These are phyloP conservation scores for Triticum urartu DNA, from an alignment of 176 grass and related monocot species.

Conservation along the genomic window DNA sequence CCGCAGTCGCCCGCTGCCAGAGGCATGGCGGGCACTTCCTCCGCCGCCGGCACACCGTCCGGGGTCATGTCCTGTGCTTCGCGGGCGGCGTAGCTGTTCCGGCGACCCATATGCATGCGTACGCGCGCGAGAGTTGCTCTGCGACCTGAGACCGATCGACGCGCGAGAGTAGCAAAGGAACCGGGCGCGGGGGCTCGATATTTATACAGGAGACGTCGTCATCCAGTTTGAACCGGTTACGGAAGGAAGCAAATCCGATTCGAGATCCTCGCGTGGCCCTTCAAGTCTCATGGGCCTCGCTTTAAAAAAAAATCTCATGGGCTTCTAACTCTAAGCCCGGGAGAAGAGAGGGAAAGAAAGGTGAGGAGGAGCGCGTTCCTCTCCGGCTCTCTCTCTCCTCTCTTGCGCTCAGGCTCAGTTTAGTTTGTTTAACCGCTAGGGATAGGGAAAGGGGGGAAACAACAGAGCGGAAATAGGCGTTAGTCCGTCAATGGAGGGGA, in stretches of 20 bases:
- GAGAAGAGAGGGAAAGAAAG: neutral
- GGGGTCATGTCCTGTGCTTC: neutral
- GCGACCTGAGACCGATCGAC: neutral
- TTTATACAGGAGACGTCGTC: neutral
- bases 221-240: neutral
- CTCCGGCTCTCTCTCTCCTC: neutral
- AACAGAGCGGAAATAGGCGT: conserved; percentile 13
- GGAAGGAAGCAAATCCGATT: neutral
- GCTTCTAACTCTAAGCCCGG: neutral
- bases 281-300: neutral
- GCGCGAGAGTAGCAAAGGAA: neutral
- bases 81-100: neutral
- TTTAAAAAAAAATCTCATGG: no score
- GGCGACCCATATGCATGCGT: neutral
- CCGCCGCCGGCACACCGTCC: neutral
- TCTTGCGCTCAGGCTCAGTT: neutral
- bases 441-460: conserved; percentile 24
- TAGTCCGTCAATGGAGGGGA: conserved; percentile 31
- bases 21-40: neutral
- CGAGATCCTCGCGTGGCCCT: neutral
- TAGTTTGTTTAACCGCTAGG: conserved; percentile 2
- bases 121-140: neutral
- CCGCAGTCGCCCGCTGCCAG: no score
- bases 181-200: neutral
- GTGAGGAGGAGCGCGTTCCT: neutral